These are phyloP conservation scores for Verticillium zaregamsianum DNA, from an alignment of 2,329 filamentous ascomycete genomes.

Conservation along the genomic window DNA sequence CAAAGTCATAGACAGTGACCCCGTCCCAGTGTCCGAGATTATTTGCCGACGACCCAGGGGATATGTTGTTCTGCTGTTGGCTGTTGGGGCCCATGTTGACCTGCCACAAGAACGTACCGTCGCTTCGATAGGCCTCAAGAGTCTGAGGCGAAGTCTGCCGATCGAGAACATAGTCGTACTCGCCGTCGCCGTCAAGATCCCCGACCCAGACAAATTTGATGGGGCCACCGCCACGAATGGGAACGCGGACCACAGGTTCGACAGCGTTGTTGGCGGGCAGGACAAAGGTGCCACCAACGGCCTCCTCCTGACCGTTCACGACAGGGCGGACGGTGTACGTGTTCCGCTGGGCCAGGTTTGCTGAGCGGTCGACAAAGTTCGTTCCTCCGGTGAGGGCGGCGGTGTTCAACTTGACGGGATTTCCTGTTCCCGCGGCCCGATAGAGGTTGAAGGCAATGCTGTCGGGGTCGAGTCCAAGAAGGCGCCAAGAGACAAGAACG, in stretches of 20 bases:
- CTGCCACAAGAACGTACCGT: slow-evolving; percentile 15
- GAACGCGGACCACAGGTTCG: slow-evolving; percentile 14
- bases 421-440: slow-evolving; percentile 1
- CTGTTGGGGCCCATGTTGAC: slow-evolving; percentile 16
- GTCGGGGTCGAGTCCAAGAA: slow-evolving; percentile 16
- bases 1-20: slow-evolving; percentile 18
- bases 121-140: slow-evolving; percentile 12
- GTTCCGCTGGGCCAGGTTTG: slow-evolving; percentile 8
- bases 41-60: slow-evolving; percentile 13
- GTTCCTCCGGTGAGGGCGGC: slow-evolving; percentile 12
- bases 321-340: slow-evolving; percentile 15
- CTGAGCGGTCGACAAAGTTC: slow-evolving; percentile 14
- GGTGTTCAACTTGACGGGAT: slow-evolving; percentile 10
- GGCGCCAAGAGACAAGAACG: slow-evolving; percentile 15
- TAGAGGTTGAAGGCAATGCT: slow-evolving; percentile 18
- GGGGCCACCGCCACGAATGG: slow-evolving; percentile 10
- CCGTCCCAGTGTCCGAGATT: slow-evolving; percentile 18
- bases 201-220: slow-evolving; percentile 20
- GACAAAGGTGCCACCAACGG: slow-evolving; percentile 9
- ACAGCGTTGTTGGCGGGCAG: slow-evolving; percentile 7
- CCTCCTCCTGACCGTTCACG: slow-evolving; percentile 12
- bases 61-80: slow-evolving; percentile 16
- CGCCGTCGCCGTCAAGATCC: slow-evolving; percentile 17
- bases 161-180: slow-evolving; percentile 17
- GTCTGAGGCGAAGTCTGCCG: slow-evolving; percentile 12